phyloP scores from a whole-genome alignment of 176 grass and related monocot genomes.

The Saccharum spontaneum region DNA sequence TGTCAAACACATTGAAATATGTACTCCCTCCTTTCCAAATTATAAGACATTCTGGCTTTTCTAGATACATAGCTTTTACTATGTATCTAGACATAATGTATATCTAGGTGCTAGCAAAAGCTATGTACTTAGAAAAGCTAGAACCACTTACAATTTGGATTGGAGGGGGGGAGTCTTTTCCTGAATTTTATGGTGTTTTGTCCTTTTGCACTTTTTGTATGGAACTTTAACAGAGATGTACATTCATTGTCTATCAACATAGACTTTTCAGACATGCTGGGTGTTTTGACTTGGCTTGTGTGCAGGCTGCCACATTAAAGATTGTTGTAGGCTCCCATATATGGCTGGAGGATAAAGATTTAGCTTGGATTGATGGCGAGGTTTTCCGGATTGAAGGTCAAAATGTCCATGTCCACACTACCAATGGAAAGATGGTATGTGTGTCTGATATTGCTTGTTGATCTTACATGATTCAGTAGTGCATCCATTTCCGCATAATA shows the following conservation, averaged over 20 bases:
- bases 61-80: no score
- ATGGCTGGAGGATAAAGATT: slow-evolving; percentile 74
- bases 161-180: not conserved
- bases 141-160: not conserved
- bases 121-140: not conserved
- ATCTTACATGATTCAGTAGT: not conserved
- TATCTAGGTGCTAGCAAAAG: not conserved
- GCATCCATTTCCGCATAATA: not conserved
- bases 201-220: not conserved
- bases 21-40: not conserved
- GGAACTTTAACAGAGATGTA: not conserved
- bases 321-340: slow-evolving; percentile 89
- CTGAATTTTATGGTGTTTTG: not conserved
- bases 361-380: slow-evolving; percentile 94
- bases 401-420: slow-evolving; percentile 66
- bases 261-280: slow-evolving; percentile 18
- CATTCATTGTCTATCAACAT: slow-evolving; percentile 9
- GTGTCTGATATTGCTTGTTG: not conserved
- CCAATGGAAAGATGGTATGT: slow-evolving; percentile 82
- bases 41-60: not conserved
- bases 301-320: slow-evolving; percentile 57
- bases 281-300: not conserved
- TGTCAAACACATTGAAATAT: not conserved
- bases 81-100: no score
- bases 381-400: slow-evolving; percentile 63